These are phyloP conservation scores for Colletotrichum nymphaeae DNA, from an alignment of 2,329 filamentous ascomycete genomes.

Conservation along the genomic window DNA sequence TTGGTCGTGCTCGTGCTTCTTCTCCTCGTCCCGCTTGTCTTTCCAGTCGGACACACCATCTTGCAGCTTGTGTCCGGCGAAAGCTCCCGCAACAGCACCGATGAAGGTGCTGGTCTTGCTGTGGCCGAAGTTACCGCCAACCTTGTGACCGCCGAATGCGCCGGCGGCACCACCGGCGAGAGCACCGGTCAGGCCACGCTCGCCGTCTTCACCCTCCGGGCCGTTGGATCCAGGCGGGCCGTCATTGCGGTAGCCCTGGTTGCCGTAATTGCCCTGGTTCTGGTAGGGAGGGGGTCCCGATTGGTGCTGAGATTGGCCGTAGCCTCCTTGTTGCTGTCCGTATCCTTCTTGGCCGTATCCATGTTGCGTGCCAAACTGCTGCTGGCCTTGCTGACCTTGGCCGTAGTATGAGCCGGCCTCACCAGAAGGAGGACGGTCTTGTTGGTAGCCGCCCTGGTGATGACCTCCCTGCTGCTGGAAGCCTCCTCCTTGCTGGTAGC, in stretches of 20 bases:
- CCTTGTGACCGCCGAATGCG: constrained; percentile 52
- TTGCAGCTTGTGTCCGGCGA: constrained; percentile 55
- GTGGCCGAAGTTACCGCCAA: constrained; percentile 53
- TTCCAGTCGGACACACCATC: constrained; percentile 53
- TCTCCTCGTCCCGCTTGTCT: constrained; percentile 52
- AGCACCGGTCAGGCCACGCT: constrained; percentile 54
- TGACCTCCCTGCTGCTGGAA: constrained; percentile 1
- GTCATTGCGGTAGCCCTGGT: constrained; percentile 30
- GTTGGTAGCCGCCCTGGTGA: constrained; percentile 16
- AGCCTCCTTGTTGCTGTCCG: constrained; percentile 24
- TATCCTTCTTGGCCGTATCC: neutral
- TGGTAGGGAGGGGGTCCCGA: constrained; percentile 26
- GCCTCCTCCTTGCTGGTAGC: constrained; percentile 13
- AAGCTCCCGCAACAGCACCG: constrained; percentile 53
- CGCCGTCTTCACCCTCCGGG: constrained; percentile 46
- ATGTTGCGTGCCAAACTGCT: neutral
- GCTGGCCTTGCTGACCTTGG: neutral
- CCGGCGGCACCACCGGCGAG: constrained; percentile 53
- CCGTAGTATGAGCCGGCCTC: constrained; percentile 31
- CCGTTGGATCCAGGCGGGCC: constrained; percentile 30
- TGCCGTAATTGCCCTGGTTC: constrained; percentile 14
- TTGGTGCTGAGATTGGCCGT: constrained; percentile 27
- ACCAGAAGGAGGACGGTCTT: constrained; percentile 4
- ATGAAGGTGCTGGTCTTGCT: constrained; percentile 49
- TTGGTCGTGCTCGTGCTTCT: constrained; percentile 42